These are phyloP conservation scores for Coniferiporia weirii DNA, from an alignment of 1,284 basidiomycete species.

Conservation along the genomic window DNA sequence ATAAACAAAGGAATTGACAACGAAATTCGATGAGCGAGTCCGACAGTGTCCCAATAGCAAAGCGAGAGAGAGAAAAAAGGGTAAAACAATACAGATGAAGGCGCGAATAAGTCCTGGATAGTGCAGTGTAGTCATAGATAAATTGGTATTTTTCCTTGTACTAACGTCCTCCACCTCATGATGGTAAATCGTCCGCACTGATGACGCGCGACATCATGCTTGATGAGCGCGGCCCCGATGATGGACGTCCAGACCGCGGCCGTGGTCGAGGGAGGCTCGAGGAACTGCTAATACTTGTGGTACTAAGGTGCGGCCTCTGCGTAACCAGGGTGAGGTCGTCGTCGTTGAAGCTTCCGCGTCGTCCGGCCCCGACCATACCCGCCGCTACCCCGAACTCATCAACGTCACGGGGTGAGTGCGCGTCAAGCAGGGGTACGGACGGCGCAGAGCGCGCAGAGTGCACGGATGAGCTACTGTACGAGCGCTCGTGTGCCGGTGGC, in stretches of 20 bases:
- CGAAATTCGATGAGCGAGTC: not conserved
- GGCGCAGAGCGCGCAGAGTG: conserved; percentile 1
- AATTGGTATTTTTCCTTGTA: not conserved
- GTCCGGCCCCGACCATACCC: conserved; percentile 41
- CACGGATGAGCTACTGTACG: conserved; percentile 12
- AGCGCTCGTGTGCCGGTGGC: conserved; percentile 14
- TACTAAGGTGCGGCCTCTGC: not conserved
- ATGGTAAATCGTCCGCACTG: conserved; percentile 6
- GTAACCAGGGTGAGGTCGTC: not conserved
- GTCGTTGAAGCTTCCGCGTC: conserved; percentile 26
- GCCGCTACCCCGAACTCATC: conserved; percentile 21
- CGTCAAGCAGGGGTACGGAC: conserved; percentile 28
- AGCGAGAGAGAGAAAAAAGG: not conserved
- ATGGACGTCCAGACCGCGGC: not conserved
- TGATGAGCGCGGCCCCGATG: conserved; percentile 10
- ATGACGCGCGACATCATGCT: conserved; percentile 14
- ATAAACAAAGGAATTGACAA: not conserved
- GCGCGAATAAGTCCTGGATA: not conserved
- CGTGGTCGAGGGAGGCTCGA: not conserved
- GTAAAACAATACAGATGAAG: not conserved
- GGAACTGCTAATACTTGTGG: not conserved
- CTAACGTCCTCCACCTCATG: not conserved
- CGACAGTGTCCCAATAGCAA: not conserved
- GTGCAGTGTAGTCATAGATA: not conserved
- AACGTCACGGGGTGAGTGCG: conserved; percentile 25